Percentiles rank a stretch among this genome's conserved stretches.
Evolutionary conservation across 768 basidiomycete species (phyloP).

Genomic region (Saitozyma podzolica): DNA sequence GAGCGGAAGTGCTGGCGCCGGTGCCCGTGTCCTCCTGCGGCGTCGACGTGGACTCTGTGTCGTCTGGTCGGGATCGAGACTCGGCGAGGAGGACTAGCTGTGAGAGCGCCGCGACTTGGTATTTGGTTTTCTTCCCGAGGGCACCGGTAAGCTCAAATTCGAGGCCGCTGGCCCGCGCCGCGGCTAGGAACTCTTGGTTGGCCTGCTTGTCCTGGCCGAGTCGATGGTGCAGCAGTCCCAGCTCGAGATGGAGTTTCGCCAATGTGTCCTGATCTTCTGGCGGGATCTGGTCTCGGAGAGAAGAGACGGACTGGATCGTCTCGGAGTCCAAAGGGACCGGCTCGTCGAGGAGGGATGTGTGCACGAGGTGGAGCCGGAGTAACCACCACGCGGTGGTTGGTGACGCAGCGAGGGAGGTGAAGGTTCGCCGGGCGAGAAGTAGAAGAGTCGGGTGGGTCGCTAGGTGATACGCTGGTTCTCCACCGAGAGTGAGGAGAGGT

Average conservation of each 20-base stretch:
- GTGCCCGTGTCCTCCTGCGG: not conserved
- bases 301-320: slow-evolving; percentile 29
- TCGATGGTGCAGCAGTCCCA: slow-evolving; percentile 76
- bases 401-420: slow-evolving; percentile 58
- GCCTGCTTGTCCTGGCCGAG: slow-evolving; percentile 69
- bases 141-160: slow-evolving; percentile 91
- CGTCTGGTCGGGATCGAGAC: slow-evolving; percentile 59
- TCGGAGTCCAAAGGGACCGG: slow-evolving; percentile 62
- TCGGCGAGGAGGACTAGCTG: slow-evolving; percentile 94
- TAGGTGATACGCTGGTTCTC: slow-evolving; percentile 96
- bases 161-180: slow-evolving; percentile 73
- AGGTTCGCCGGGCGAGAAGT: slow-evolving; percentile 69
- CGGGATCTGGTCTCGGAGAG: slow-evolving; percentile 55
- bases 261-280: slow-evolving; percentile 63
- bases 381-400: slow-evolving; percentile 74
- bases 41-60: not conserved
- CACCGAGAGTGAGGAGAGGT: slow-evolving; percentile 73
- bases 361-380: slow-evolving; percentile 70
- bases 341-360: slow-evolving; percentile 77
- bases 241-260: slow-evolving; percentile 70
- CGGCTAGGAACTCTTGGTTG: slow-evolving; percentile 71
- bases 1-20: not conserved
- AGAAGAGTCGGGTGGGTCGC: slow-evolving; percentile 68
- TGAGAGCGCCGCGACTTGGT: slow-evolving; percentile 76
- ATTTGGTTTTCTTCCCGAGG: slow-evolving; percentile 89